Conservation (phyloP, 2,329 filamentous ascomycete genomes). For the Botrytis elliptica region DNA sequence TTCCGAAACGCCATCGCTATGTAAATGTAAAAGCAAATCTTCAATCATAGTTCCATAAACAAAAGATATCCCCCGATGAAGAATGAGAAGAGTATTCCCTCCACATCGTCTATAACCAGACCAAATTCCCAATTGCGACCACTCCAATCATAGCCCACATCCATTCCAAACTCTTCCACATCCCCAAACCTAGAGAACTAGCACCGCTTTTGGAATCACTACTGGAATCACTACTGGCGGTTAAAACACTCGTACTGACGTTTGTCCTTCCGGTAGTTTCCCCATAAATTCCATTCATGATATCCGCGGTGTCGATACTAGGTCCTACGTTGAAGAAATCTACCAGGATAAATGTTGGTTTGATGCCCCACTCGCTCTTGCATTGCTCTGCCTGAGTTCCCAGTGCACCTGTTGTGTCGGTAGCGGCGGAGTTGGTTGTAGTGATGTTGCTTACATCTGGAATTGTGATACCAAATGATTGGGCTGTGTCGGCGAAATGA, state of each 20-base stretch:
- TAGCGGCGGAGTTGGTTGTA: constrained; percentile 62
- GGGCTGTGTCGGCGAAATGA: constrained; percentile 69
- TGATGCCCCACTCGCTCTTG: constrained; percentile 55
- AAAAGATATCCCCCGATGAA: constrained; percentile 19
- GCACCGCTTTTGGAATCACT: constrained; percentile 4
- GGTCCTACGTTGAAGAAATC: constrained; percentile 77
- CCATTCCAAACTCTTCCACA: background rate
- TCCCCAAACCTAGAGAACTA: constrained; percentile 15
- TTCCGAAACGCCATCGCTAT: constrained; percentile 31
- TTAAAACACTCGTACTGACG: constrained; percentile 31
- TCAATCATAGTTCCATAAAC: constrained; percentile 31
- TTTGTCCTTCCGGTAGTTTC: constrained; percentile 29
- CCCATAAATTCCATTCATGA: constrained; percentile 56
- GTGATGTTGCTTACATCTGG: constrained; percentile 60
- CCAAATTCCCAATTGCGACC: background rate
- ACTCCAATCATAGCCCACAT: constrained; percentile 14
- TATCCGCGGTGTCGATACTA: constrained; percentile 67
- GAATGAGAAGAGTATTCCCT: background rate
- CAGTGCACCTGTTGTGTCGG: constrained; percentile 47
- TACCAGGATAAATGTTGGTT: constrained; percentile 72
- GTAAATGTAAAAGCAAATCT: constrained; percentile 20
- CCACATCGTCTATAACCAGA: background rate
- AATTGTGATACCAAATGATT: constrained; percentile 55
- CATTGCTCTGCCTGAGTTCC: constrained; percentile 56
- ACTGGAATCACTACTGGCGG: background rate